phyloP scores from a whole-genome alignment of 2,329 filamentous ascomycete genomes.

The Talaromyces amestolkiae region DNA sequence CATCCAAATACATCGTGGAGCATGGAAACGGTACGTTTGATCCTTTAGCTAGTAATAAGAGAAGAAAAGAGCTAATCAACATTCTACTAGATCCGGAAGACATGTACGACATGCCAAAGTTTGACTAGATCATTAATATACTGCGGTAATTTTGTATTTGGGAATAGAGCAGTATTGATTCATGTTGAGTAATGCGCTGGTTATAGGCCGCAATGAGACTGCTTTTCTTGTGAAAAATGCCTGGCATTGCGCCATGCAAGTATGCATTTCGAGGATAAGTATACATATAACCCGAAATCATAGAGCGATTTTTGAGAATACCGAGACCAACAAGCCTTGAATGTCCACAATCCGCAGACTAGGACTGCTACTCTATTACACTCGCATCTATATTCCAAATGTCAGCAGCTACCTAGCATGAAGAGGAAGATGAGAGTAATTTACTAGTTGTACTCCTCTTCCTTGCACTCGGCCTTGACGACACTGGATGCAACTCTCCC shows the following conservation, averaged over 20 bases:
- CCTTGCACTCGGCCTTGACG: slow-evolving; percentile 15
- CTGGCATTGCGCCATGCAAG: background rate
- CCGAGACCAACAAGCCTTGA: background rate
- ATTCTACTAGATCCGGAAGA: slow-evolving; percentile 48
- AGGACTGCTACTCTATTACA: background rate
- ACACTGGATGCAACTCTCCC: slow-evolving; percentile 40
- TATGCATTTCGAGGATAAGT: background rate
- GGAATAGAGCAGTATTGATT: background rate
- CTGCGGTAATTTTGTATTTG: too few species aligned
- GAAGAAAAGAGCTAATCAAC: slow-evolving; percentile 13
- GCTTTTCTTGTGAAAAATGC: background rate
- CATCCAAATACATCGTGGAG: slow-evolving; percentile 52
- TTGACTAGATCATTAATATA: slow-evolving; percentile 25
- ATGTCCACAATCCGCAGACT: background rate
- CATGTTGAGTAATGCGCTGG: background rate
- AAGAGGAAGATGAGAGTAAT: background rate
- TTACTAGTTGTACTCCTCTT: slow-evolving; percentile 17
- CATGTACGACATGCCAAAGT: slow-evolving; percentile 51
- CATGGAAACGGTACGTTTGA: slow-evolving; percentile 51
- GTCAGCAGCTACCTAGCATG: background rate
- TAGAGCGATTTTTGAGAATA: background rate
- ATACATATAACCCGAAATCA: background rate
- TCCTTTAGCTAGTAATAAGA: too few species aligned
- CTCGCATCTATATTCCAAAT: background rate
- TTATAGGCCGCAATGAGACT: background rate